Conservation (phyloP, 2,329 filamentous ascomycete genomes). For the Epichloe coenophiala region DNA sequence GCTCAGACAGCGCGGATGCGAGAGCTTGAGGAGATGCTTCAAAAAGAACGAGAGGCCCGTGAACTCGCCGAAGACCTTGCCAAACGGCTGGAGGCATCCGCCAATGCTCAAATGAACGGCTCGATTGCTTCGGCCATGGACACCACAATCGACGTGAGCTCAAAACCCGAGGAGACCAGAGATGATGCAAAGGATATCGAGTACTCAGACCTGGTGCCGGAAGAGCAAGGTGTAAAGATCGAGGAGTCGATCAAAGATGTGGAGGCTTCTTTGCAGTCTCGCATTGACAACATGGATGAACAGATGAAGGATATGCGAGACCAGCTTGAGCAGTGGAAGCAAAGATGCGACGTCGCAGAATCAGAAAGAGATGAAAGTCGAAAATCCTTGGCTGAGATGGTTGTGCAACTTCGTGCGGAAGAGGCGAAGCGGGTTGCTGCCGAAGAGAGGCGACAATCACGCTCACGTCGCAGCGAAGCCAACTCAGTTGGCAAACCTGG, state of each 20-base stretch:
- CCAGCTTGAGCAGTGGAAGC: slow-evolving; percentile 65
- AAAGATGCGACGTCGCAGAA: slow-evolving; percentile 70
- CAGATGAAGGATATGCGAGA: slow-evolving; percentile 73
- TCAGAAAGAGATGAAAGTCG: slow-evolving; percentile 58
- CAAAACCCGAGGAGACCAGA: slow-evolving; percentile 7
- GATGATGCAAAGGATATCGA: neutral
- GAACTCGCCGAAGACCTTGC: slow-evolving; percentile 75
- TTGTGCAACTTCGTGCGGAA: slow-evolving; percentile 64
- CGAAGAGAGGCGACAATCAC: slow-evolving; percentile 26
- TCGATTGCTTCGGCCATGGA: slow-evolving; percentile 10
- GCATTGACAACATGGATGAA: slow-evolving; percentile 60
- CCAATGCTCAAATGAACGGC: slow-evolving; percentile 20
- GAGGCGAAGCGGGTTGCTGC: slow-evolving; percentile 35
- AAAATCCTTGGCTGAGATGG: slow-evolving; percentile 74
- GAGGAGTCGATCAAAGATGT: slow-evolving; percentile 11
- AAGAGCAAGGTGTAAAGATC: neutral
- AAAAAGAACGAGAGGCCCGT: slow-evolving; percentile 67
- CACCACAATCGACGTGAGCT: slow-evolving; percentile 11
- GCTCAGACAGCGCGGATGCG: slow-evolving; percentile 67
- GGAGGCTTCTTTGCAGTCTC: slow-evolving; percentile 37
- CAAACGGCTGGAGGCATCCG: slow-evolving; percentile 50
- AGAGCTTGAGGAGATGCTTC: slow-evolving; percentile 61
- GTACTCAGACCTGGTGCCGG: neutral
- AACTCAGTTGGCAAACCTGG: slow-evolving; percentile 5
- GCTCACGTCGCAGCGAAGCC: slow-evolving; percentile 13